These are phyloP conservation scores for Pistacia integerrima DNA, from an alignment of 345 rosid species.

Conservation along the genomic window DNA sequence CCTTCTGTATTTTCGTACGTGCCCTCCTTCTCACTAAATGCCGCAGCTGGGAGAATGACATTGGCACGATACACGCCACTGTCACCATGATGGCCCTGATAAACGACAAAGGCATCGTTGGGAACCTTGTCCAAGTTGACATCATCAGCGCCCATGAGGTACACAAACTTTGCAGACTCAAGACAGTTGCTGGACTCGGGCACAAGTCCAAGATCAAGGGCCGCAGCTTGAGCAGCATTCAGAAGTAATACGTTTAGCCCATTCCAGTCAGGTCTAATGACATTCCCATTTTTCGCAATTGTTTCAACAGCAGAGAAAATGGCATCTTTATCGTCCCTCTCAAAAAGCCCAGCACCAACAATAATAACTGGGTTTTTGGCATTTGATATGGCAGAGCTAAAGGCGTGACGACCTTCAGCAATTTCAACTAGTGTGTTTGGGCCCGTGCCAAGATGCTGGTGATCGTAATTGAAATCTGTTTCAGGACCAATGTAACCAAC, in stretches of 20 bases:
- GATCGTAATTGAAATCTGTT: conserved; percentile 79
- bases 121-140: conserved; percentile 79
- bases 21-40: conserved; percentile 94
- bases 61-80: conserved; percentile 84
- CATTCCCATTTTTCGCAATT: conserved; percentile 69
- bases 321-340: conserved; percentile 79
- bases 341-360: conserved; percentile 87
- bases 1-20: conserved; percentile 97
- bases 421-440: conserved; percentile 77
- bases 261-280: conserved; percentile 90
- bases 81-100: conserved; percentile 99
- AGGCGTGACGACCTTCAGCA: conserved; percentile 81
- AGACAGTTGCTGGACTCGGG: conserved; percentile 72
- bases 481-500: conserved; percentile 89
- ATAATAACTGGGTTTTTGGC: conserved; percentile 94
- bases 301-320: conserved; percentile 71
- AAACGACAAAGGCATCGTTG: conserved; percentile 85
- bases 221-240: conserved; percentile 96
- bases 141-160: conserved; percentile 97
- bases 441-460: conserved; percentile 87
- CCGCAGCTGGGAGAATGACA: conserved; percentile 87
- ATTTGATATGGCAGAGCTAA: conserved; percentile 56
- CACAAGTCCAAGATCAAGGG: conserved; percentile 96
- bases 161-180: conserved; percentile 79
- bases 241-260: conserved; percentile 86